phyloP scores from a whole-genome alignment of 2,329 filamentous ascomycete genomes.

The Tolypocladium endophyticum region DNA sequence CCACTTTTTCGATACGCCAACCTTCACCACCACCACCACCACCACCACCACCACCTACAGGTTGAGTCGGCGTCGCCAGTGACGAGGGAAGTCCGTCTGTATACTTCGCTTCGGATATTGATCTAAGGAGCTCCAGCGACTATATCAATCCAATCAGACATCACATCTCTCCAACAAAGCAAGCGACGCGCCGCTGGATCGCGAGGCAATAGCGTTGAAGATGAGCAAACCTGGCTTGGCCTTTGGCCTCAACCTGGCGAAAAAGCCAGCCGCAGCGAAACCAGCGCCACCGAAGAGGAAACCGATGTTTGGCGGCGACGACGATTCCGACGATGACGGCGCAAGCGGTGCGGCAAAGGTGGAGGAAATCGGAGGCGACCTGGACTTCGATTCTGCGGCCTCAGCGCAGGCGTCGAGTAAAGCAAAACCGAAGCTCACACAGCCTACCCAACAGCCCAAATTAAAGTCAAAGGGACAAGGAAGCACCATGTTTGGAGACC shows the following conservation, averaged over 20 bases:
- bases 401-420: constrained; percentile 16
- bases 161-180: neutral
- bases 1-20: neutral
- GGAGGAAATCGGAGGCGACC: constrained; percentile 53
- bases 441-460: constrained; percentile 28
- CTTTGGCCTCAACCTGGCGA: constrained; percentile 49
- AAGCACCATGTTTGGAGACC: constrained; percentile 47
- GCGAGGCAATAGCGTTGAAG: constrained; percentile 2
- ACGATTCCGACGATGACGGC: constrained; percentile 43
- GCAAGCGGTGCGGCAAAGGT: constrained; percentile 24
- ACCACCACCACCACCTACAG: neutral
- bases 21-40: no score
- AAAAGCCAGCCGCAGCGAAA: constrained; percentile 43
- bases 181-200: neutral
- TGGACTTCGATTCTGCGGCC: constrained; percentile 30
- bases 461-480: constrained; percentile 30
- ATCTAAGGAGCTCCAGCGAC: neutral
- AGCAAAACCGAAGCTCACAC: constrained; percentile 22
- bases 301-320: constrained; percentile 46
- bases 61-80: neutral
- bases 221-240: constrained; percentile 40
- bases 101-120: neutral
- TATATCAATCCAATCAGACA: neutral
- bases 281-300: constrained; percentile 39
- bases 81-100: neutral